Evolutionary conservation across 2,329 filamentous ascomycete genomes (phyloP), one percentile per base, ranked within the genome.

Genomic region (Aspergillus sp.): DNA sequence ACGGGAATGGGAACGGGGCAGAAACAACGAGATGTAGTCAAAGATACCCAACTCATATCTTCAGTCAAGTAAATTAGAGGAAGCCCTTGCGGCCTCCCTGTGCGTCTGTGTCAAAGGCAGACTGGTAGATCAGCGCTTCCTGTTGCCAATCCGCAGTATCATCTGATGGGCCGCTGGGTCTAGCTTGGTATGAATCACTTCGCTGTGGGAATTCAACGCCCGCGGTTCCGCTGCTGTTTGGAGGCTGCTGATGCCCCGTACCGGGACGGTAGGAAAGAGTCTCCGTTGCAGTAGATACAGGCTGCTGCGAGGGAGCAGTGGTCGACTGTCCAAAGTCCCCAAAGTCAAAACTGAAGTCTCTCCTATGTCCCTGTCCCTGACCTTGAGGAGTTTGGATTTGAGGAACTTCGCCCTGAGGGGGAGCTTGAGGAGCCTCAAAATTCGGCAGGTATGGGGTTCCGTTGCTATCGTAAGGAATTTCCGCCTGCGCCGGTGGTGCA

Each of bases 121-220:
- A 70, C 52, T 76, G 73, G 61, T 77, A 77, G 56, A 76, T 71
- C 23, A 77, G 63, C 25, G 75, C 74, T 62, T 77, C 75, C 52
- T 73, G 73, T 3, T 74, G 70, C 74, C 75, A 78, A 40, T 77
- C 73, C 31, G 69, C 66, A n/a, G 61, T 62, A 33, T 70, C 69
- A 33, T 70, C 67, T 21, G 63, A 58, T 5, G 63, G 66, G 19
- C 62, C 51, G 31, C 37, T 57, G 39, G 64, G 59, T 15, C 43
- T 55, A 55, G 14, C 60, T 27, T 66, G 58, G 46, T 57, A 62
- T 31, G 64, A 59, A 35, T 55, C 46, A 8, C 55, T 35, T 45
- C 61, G 60, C 31, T 44, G 47, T 33, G 59, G 58, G 14, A 61
- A 56, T n/a, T 59, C 53, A 21, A 62, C 55, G 21, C 59, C 40